Evolutionary conservation across 805 yeast genomes (phyloP), one percentile per base, ranked within the genome.

Genomic region (Kurtzmaniella cleridarum): DNA sequence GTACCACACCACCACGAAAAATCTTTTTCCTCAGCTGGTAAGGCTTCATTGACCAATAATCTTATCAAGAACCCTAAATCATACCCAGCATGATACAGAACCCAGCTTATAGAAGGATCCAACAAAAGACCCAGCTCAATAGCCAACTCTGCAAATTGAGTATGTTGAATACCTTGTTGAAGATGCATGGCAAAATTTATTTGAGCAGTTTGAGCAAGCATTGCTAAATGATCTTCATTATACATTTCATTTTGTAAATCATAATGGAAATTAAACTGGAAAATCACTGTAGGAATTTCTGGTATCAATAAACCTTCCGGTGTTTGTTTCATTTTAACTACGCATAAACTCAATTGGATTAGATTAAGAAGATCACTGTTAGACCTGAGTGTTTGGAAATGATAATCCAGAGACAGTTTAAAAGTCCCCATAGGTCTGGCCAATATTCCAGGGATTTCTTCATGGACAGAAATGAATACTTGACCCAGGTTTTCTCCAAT

Each of bases 341-440:
- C 63, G 47, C 73, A 68, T 35, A 68, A 55, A 2, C 64, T 56
- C 39, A 93, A 74, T 62, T 93, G 98, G 40, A 93, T 81, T 41
- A 93, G 77, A 50, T 83, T 81, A 48, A 90, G 64, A 40, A 93
- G 70, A 60, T 93, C 98, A 3, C 93, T 85, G 58, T 93, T 93
- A 8, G 95, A 73, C 54, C 98, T 75, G 63, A 93, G 74, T 0
- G 98, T 91, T 61, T 93, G 98, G 57, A 91, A 93, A 60, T 93
- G 98, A 61, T 89, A 93, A 59, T 93, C 98, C 17, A 84, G 74
- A 12, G 93, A 85, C 2, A 93, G 80, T 51, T 87, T 79, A 63
- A 93, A 93, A 14, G 86, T 79, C 14, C 98, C 98, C 43, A 93
- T 85, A 12, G 98, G 98, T 51, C 98, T 76, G 2, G 96, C 96